Evolutionary conservation across 2,329 filamentous ascomycete genomes (phyloP), one percentile per base, ranked within the genome.

Genomic region (Epichloe amarillans): DNA sequence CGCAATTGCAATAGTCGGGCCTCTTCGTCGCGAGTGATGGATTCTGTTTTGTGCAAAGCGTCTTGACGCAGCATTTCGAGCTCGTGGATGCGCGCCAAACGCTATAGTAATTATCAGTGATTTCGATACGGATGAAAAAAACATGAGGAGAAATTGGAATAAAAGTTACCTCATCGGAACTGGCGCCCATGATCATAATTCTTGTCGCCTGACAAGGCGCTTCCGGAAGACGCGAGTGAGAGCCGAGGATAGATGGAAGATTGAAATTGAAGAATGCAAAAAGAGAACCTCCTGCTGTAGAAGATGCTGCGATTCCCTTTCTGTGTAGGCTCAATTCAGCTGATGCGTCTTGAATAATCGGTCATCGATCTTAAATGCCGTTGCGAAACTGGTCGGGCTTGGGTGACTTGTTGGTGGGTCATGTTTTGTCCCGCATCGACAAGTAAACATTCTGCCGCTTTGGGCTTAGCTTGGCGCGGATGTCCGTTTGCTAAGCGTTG

Each of bases 1-100:
- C 83, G 79, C 54, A 91, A 74, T 57, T 80, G 80, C 49, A 88
- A 67, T 56, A 82, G 77, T 46, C 90, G 82, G 39, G 79, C 73
- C 53, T 83, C 80, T 64, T 97, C 90, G 56, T 88, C 81, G 60
- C 86, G 86, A 57, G 80, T 70, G 50, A 94, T 73, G 11, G 83
- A 71, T 49, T 86, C 77, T 37, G 84, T 77, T 50, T 82, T 73
- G 57, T 84, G 80, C 50, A 78, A 67, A 56, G 76, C 77, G 53
- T 76, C 74, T 57, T 84, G 80, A 63, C 90, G 87, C 58, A 79
- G 79, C 54, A 85, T 69, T 63, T 94, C 87, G 49, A 89, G 75
- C 23, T 73, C 66, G 55, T 76, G 74, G 37, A 77, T 68, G 30
- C 64, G 65, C 52, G 71, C 65, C 51, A 65, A 62, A 52, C 69